Evolutionary conservation across 225 moss, liverwort and hornwort species (phyloP), one percentile per base, ranked within the genome.

Genomic region (Thuidium tamariscinum): DNA sequence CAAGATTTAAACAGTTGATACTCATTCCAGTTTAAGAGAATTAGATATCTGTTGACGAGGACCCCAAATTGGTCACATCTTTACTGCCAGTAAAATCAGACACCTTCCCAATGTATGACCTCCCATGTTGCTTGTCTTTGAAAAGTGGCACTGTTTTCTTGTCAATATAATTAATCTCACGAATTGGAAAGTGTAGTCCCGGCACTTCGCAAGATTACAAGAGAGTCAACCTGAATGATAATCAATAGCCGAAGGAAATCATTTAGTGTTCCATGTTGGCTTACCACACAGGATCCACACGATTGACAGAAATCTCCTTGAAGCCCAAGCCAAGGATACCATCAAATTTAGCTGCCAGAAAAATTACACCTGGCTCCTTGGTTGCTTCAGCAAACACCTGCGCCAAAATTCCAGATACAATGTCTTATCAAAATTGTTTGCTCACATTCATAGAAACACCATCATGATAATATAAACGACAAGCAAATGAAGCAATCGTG

Each of bases 261-360:
- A 27, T 54, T 46, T 42, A 36, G 41, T 55, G 60, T 23, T 79
- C 30, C 12, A 59, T 30, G 34, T 69, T 63, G 79, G 67, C 91
- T 86, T 88, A 96, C 97, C 96, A 97, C 59, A 94, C 94, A 67
- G 95, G 97, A 21, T 93, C 91, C 60, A 97, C 97, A 75, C 90
- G 90, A 77, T 95, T 86, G 41, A 97, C 95, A 68, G 95, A 96
- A n/a, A 97, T 97, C 87, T 97, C 96, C 93, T 94, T 93, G 84
- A 97, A 97, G 46, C 96, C 96, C 82, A 97, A 83, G 87, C 97
- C 97, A 70, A 97, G 92, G 86, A 97, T 95, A 16, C 96, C 97
- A 85, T 97, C 97, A 79, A 96, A 96, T 84, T 97, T 97, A 17
- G 97, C 96, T 82, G 96, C 97, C 55, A 97, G 86, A 88, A 97